Evolutionary conservation across 306 rosid species (phyloP).

Genomic region (Cucurbita ficifolia): DNA sequence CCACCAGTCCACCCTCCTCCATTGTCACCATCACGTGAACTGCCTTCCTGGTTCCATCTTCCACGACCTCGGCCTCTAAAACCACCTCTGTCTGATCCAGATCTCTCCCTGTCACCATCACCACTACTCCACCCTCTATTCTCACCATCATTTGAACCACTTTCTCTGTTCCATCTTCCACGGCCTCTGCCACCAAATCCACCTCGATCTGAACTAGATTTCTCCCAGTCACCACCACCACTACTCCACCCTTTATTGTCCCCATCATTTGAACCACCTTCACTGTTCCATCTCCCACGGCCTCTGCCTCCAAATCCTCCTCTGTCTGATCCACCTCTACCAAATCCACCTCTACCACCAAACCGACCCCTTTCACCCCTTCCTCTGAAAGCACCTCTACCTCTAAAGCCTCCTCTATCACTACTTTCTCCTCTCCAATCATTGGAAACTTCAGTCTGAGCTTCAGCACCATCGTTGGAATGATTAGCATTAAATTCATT

Average conservation of each 20-base stretch:
- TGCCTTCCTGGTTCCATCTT: conserved; percentile 43
- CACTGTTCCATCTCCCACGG: conserved; percentile 49
- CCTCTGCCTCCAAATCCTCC: conserved; percentile 50
- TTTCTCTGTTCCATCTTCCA: conserved; percentile 50
- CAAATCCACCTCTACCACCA: conserved; percentile 33
- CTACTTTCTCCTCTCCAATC: conserved; percentile 19
- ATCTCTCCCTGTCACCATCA: not conserved
- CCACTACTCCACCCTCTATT: conserved; percentile 23
- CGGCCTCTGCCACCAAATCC: conserved; percentile 52
- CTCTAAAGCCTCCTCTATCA: conserved; percentile 52
- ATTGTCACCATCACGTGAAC: conserved; percentile 25
- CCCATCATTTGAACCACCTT: conserved; percentile 39
- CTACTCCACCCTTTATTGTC: conserved; percentile 27
- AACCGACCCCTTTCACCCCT: conserved; percentile 38
- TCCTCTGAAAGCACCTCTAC: conserved; percentile 34
- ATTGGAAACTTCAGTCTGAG: conserved; percentile 6
- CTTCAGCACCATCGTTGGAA: conserved; percentile 12
- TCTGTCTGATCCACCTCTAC: conserved; percentile 27
- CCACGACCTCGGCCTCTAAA: conserved; percentile 55
- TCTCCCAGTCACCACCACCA: not conserved
- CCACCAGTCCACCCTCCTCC: conserved; percentile 29
- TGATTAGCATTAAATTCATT: conserved; percentile 9
- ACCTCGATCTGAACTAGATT: conserved; percentile 24
- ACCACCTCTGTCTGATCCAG: conserved; percentile 27
- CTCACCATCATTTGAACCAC: conserved; percentile 32